Base-by-base conservation (phyloP, 805 yeast genomes). In the Candida succiphila region DNA sequence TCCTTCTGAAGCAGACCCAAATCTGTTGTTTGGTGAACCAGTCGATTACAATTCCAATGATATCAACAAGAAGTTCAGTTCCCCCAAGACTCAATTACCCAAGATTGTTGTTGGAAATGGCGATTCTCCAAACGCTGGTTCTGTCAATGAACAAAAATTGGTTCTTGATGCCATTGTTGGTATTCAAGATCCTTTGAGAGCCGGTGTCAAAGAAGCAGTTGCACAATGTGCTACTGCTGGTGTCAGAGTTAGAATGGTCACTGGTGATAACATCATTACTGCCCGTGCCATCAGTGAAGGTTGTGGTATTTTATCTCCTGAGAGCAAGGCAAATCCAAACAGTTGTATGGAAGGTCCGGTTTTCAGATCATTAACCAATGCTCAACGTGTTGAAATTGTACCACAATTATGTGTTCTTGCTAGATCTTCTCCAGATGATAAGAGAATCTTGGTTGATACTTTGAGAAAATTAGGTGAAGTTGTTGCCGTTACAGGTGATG, bases 401-500 rank as follows among this genome's bases (percentile, higher is more conserved):
- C 95, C 95, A 4, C 65, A 69, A 26, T 62, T 92, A 36, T 72
- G 78, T 46, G 96, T 92, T 2, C 61, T 92, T 45, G 98, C 97
- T 1, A 72, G 99, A 50, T 86, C 96, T 1, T 79, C 94, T 10
- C 99, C 99, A 3, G 95, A 89, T 44, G 99, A 92, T 60, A 92
- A 92, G 59, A 67, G 94, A 37, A 62, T 84, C 20, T 67, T 92
- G 29, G 98, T 94, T 24, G 83, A 80, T 41, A 77, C 87, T 10
- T 65, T 92, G 46, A 78, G 80, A 48, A 64, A 68, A 25, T 67
- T 76, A 51, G 94, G 94, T 17, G 96, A 92, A 51, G 94, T 89
- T 24, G 98, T 92, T 32, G 98, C 98, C 1, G 97, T 89, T 24
- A 92, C 99, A 25, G 99, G 98, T 52, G 99, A 92, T 56, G 99